phyloP scores from a whole-genome alignment of 176 grass and related monocot genomes.

The Chrysopogon serrulatus region DNA sequence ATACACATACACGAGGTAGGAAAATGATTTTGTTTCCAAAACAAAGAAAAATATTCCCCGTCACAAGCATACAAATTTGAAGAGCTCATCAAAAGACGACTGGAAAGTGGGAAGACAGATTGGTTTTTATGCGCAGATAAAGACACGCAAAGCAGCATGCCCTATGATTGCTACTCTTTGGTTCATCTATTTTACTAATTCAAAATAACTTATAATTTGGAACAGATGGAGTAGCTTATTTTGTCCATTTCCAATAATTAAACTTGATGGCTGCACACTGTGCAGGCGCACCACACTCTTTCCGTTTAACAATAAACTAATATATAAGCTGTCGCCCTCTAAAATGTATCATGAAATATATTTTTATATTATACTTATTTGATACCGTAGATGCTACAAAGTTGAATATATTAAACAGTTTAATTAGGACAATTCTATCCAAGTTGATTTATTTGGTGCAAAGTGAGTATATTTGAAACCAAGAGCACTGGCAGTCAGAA shows the following conservation, averaged over 20 bases:
- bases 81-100: not conserved
- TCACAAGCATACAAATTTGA: not conserved
- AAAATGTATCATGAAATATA: no score
- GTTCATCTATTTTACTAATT: no score
- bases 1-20: not conserved
- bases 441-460: not conserved
- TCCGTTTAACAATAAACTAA: not conserved
- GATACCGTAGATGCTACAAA: not conserved
- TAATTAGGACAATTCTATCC: not conserved
- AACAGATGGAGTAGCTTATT: no score
- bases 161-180: not conserved
- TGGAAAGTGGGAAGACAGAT: not conserved
- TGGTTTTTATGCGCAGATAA: not conserved
- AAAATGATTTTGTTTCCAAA: not conserved
- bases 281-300: not conserved
- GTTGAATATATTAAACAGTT: not conserved
- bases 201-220: no score
- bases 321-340: no score
- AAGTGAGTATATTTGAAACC: not conserved
- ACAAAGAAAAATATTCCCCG: not conserved
- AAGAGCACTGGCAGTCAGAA: not conserved
- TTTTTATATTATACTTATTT: not conserved
- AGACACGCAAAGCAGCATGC: not conserved
- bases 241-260: constrained; percentile 1
- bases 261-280: not conserved